Percentiles rank a stretch among this genome's conserved stretches.
Evolutionary conservation across 2,329 filamentous ascomycete species (phyloP).

Genomic region (Coniochaeta hoffmannii): DNA sequence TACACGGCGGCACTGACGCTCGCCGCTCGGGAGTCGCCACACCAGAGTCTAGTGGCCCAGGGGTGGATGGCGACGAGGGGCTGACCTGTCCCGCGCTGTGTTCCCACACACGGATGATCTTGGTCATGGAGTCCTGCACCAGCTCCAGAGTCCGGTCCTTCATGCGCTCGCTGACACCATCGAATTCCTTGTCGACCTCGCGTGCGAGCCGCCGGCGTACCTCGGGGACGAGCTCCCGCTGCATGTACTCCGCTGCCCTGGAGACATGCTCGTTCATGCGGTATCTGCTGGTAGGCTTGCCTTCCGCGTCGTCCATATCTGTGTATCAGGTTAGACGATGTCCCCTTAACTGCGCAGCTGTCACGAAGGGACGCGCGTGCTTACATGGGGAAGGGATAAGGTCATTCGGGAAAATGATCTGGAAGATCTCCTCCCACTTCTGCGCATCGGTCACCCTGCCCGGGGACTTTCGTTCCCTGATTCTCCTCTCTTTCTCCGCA

Average conservation of each 20-base stretch:
- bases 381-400: conserved; percentile 14
- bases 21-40: neutral
- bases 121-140: conserved; percentile 12
- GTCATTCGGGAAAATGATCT: conserved; percentile 13
- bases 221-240: conserved; percentile 23
- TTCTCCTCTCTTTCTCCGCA: conserved; percentile 25
- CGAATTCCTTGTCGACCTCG: conserved; percentile 17
- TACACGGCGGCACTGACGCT: neutral
- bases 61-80: neutral
- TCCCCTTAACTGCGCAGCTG: no score
- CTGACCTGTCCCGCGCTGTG: neutral
- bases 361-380: neutral
- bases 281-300: conserved; percentile 7
- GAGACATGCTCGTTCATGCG: conserved; percentile 15
- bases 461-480: conserved; percentile 14
- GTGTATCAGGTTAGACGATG: no score
- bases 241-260: conserved; percentile 17
- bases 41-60: neutral
- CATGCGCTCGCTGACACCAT: conserved; percentile 17
- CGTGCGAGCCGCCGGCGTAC: conserved; percentile 23
- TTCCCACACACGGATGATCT: conserved; percentile 8
- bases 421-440: conserved; percentile 18
- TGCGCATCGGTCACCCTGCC: conserved; percentile 7
- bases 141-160: conserved; percentile 16
- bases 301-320: conserved; percentile 9